Conservation (phyloP, 192 early-diverging fungal species). For the Backusella luteola region DNA sequence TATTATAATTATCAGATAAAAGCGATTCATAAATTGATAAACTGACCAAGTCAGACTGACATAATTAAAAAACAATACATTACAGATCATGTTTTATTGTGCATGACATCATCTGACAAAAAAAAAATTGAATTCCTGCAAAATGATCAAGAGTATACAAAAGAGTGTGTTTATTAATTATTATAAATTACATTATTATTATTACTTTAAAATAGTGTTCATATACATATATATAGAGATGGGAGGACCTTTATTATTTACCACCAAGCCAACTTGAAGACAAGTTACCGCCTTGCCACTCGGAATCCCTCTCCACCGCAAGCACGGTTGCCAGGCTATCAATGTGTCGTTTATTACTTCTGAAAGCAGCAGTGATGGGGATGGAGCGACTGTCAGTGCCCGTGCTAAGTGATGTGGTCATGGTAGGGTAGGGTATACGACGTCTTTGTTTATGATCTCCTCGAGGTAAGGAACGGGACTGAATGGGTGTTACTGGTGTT, state of each 20-base stretch:
- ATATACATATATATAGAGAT: not conserved
- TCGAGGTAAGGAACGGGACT: not conserved
- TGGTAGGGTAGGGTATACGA: not conserved
- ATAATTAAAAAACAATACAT: not conserved
- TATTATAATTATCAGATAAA: no score
- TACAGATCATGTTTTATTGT: not conserved
- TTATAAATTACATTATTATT: not conserved
- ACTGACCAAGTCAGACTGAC: no score
- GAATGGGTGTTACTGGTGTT: not conserved
- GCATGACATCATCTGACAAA: no score
- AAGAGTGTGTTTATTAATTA: no score
- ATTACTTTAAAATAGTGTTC: not conserved
- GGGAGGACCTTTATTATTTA: not conserved
- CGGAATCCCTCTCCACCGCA: not conserved
- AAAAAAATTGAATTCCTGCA: no score
- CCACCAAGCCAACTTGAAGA: constrained; percentile 23
- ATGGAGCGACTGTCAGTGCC: not conserved
- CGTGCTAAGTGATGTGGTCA: not conserved
- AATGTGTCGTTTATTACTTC: not conserved
- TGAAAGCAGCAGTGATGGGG: not conserved
- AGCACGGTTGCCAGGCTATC: not conserved
- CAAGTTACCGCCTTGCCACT: constrained; percentile 17
- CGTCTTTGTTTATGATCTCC: not conserved
- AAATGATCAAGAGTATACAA: no score
- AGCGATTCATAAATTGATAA: no score